Base-by-base conservation (phyloP, 495 filamentous ascomycete genomes). In the Lineolata rhizophorae region DNA sequence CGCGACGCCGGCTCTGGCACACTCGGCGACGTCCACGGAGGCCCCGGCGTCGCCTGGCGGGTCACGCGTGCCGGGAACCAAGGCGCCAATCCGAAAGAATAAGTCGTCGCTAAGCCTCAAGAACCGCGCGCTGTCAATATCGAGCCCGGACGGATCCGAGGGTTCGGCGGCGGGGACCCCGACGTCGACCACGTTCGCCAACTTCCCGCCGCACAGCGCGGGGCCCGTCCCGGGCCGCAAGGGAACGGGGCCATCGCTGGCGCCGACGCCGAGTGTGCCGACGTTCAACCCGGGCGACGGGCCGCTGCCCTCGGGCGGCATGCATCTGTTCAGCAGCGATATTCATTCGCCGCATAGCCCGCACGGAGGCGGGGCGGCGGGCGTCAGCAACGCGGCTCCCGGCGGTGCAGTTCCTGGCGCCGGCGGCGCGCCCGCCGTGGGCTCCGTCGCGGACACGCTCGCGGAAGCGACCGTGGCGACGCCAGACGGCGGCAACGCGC, bases 251-350 rank as follows among this genome's bases (percentile, higher is more conserved):
- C 30, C 33, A 34, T 70, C 73, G 20, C 54, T 65, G n/a, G 42
- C 77, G 31, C 75, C 79, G 17, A 82, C 77, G 3, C 76, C 77
- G 3, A 63, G 72, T 19, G 61, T 61, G 1, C 46, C 62, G 4
- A 58, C 58, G 24, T 72, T 78, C 41, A 49, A 57, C 28, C 45
- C 57, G 15, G 15, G 15, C 9, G 15, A 9, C 31, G 56, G 60
- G 24, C 64, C 62, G 9, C 47, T 68, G 12, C 60, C 65, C 12
- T 64, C 63, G 18, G 67, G 71, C 20, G 84, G 79, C 2, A 51
- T 84, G 35, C 69, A 83, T 46, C 60, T 94, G 0, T 93, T 97
- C 49, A 76, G 92, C 36, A 76, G 58, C 40, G 67, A 87, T 42
- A 73, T 94, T 21, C 74, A 84, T 46, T 76, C 72, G 8, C 70